phyloP scores from a whole-genome alignment of 2,329 filamentous ascomycete genomes.

The Lecanicillium sp. region DNA sequence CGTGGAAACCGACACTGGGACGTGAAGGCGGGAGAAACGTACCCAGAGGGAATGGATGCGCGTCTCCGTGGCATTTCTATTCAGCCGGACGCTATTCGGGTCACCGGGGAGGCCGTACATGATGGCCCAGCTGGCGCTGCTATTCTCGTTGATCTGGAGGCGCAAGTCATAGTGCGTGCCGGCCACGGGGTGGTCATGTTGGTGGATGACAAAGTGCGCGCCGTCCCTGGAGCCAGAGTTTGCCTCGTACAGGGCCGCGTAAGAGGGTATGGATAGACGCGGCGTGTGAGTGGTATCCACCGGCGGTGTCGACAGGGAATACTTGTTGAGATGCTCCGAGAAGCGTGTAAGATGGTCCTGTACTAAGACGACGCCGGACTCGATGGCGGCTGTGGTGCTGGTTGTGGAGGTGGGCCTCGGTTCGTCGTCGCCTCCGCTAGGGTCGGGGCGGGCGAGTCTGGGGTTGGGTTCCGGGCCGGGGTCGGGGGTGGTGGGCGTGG shows the following conservation, averaged over 20 bases:
- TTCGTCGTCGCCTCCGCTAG: constrained; percentile 1
- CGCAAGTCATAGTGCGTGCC: constrained; percentile 63
- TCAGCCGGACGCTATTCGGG: constrained; percentile 44
- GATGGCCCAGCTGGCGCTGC: constrained; percentile 57
- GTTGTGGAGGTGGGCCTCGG: constrained; percentile 11
- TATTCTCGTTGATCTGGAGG: constrained; percentile 60
- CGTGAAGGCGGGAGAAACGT: too few species aligned
- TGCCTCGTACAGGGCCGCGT: constrained; percentile 28
- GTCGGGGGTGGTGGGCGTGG: constrained; percentile 1
- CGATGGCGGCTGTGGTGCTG: constrained; percentile 33
- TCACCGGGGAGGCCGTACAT: constrained; percentile 57
- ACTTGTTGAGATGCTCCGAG: constrained; percentile 21
- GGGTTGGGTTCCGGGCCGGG: constrained; percentile 8
- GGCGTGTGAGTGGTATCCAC: neutral
- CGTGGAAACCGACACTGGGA: too few species aligned
- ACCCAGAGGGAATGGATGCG: constrained; percentile 54
- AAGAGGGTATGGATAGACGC: constrained; percentile 24
- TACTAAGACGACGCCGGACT: constrained; percentile 28
- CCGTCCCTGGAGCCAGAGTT: constrained; percentile 23
- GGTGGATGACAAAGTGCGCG: constrained; percentile 61
- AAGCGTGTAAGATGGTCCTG: constrained; percentile 33
- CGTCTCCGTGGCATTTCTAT: constrained; percentile 55
- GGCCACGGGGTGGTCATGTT: constrained; percentile 65
- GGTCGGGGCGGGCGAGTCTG: constrained; percentile 1
- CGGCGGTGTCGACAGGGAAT: constrained; percentile 15